phyloP scores from a whole-genome alignment of 257 asterid species.

The Nicotiana paniculata region DNA sequence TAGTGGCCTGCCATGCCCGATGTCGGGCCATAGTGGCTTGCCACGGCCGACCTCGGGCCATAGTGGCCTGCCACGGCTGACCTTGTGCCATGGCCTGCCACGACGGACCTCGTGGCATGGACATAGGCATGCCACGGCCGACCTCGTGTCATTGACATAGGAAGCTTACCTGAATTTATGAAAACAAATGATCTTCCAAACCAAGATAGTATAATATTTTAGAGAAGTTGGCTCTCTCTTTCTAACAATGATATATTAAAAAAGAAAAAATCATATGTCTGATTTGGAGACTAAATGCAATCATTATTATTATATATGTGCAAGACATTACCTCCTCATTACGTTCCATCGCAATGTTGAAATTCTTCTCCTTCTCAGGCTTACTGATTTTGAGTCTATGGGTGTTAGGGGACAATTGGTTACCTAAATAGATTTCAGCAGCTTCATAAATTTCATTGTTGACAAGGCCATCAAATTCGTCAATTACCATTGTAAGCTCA shows the following conservation, averaged over 20 bases:
- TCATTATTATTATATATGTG: background rate
- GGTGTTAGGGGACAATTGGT: conserved; percentile 3
- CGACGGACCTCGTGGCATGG: too few relatives aligned
- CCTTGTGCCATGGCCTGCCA: too few relatives aligned
- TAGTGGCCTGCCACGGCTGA: too few relatives aligned
- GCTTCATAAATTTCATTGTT: conserved; percentile 19
- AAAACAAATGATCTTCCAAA: background rate
- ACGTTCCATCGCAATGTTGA: conserved; percentile 1
- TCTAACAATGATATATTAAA: background rate
- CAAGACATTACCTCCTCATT: conserved; percentile 10
- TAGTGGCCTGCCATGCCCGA: too few relatives aligned
- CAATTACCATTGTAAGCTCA: conserved; percentile 10
- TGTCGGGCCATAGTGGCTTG: too few relatives aligned
- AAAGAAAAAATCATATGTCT: background rate
- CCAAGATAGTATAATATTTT: background rate
- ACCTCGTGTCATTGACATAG: too few relatives aligned
- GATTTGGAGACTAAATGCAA: background rate
- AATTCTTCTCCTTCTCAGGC: background rate
- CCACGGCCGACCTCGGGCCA: too few relatives aligned
- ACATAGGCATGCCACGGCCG: too few relatives aligned
- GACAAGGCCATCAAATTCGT: conserved; percentile 11
- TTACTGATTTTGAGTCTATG: conserved; percentile 13
- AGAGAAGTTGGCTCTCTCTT: background rate
- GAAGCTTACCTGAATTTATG: background rate
- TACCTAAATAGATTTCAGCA: conserved; percentile 4